Evolutionary conservation across 1,284 basidiomycete species (phyloP), one percentile per base, ranked within the genome.

Genomic region (Ustilago curta): DNA sequence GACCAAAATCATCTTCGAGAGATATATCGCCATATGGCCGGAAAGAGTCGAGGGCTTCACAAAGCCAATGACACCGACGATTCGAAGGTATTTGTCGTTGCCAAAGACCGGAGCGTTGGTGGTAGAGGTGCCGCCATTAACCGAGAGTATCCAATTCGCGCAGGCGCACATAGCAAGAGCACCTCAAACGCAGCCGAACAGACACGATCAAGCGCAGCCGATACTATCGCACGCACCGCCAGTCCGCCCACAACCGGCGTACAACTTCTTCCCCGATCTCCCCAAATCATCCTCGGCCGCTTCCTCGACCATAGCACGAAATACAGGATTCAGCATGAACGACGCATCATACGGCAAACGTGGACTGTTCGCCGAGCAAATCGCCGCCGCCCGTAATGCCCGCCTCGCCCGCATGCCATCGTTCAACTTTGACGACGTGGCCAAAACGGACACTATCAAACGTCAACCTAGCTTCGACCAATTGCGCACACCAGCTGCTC

Each of bases 21-120:
- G 63, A 39, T 88, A 86, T 64, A 71, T 73, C 16, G 78, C 80
- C 0, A 51, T 81, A 8, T 88, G 85, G 86, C 87, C 87, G 2
- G 86, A 87, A 43, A 70, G 87, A 16, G 85, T 87, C 1, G 85
- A 86, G 35, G 77, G 77, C 83, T 88, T 87, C 50, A 85, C 86
- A 8, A 83, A 81, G 11, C 86, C 86, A 1, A 73, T 88, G 27
- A 87, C 87, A 5, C 87, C 87, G 0, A 87, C 86, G 0, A 86
- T 86, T 45, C 61, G 86, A 12, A 79, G 86, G 44, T 87, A 87
- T 43, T 83, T 88, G 51, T 68, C 65, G 59, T 69, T 42, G 80
- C 86, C 75, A 57, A 81, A 50, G 70, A 79, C 76, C 0, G 76
- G 76, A 18, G 55, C 69, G 1, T 50, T 73, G 25, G n/a, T 48